Evolutionary conservation across 106 monocot genomes (phyloP).

Genomic region (Posidonia australis): DNA sequence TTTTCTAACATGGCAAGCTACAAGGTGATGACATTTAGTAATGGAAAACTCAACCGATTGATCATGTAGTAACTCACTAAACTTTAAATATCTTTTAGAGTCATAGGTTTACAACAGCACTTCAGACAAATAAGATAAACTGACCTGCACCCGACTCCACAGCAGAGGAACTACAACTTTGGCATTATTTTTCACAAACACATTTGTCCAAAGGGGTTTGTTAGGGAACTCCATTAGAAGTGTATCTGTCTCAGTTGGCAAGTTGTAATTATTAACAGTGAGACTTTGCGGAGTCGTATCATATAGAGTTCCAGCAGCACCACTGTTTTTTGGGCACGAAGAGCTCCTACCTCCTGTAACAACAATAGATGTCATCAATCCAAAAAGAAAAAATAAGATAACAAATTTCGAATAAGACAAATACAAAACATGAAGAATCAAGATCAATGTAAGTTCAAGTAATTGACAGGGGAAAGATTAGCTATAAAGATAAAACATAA

Average conservation of each 20-base stretch:
- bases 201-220: constrained; percentile 96
- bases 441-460: not conserved
- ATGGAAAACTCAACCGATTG: too few relatives aligned
- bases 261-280: constrained; percentile 72
- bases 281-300: constrained; percentile 88
- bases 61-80: too few relatives aligned
- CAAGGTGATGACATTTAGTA: not conserved
- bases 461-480: not conserved
- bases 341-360: constrained; percentile 72
- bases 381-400: not conserved
- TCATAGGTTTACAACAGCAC: not conserved
- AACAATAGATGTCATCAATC: not conserved
- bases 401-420: not conserved
- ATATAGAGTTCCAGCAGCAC: constrained; percentile 98
- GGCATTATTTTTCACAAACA: constrained; percentile 79
- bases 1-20: too few relatives aligned
- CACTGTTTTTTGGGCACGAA: constrained; percentile 78
- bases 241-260: constrained; percentile 86
- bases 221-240: constrained; percentile 89
- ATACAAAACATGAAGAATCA: not conserved
- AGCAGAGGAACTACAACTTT: constrained; percentile 91
- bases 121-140: not conserved
- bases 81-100: too few relatives aligned
- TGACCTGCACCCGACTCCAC: constrained; percentile 97
- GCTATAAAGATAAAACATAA: not conserved